Evolutionary conservation across 1,139 yeast species (phyloP), one percentile per base, ranked within the genome.

Genomic region (Yamadazyma dendronema): DNA sequence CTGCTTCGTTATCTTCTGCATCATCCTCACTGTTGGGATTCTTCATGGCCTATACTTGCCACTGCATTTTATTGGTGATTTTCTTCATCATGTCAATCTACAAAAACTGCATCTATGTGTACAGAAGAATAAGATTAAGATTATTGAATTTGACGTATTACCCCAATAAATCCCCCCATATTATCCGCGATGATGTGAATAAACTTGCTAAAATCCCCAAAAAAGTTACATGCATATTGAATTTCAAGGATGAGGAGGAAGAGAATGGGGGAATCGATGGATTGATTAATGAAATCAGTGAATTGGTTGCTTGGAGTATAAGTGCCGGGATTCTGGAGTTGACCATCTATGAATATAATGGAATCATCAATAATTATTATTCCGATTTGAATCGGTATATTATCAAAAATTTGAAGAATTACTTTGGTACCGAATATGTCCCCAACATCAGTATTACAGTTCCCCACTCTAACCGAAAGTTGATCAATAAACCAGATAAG

Each of bases 181-280:
- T 89, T 42, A 88, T 92, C 46, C 77, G 95, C 46, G 83, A 84
- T 44, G 98, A 94, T 61, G 89, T 88, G 29, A 69, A 71, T 42
- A 74, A 77, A 49, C 65, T 92, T 41, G 55, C 71, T 34, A 92
- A 92, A 59, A 73, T 89, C 30, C 99, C 99, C 3, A 74, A 74
- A 45, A 74, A 85, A 38, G 52, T 92, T 17, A 84, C 95, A 9
- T 79, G 86, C 23, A 79, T 92, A 13, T 62, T 92, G 42, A 81
- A 78, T 47, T 72, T 82, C 54, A 79, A 79, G 51, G 77, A 83
- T 31, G 89, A 80, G 37, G 85, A 82, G 43, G 92, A 83, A 48
- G 94, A 85, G 54, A 89, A 86, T 42, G 96, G 95, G 17, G 97
- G 97, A 2, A 61, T 84, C 31, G 90, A 84, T 43, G 96, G 95